Base-by-base conservation (phyloP, 352 stramenopile species). In the Hyaloperonospora brassicae region DNA sequence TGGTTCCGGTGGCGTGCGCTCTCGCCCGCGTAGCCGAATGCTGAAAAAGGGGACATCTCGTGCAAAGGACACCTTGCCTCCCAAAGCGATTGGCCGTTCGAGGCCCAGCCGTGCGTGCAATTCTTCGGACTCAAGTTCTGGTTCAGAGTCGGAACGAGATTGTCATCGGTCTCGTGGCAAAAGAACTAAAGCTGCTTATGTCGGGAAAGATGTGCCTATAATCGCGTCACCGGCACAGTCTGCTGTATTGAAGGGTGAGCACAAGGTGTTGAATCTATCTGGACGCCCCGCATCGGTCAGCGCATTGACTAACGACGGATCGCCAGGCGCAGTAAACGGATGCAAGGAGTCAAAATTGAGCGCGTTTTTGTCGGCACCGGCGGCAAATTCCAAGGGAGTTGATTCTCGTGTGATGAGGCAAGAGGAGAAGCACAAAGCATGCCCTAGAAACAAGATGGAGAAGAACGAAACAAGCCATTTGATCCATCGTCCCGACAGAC, bases 251-350 rank as follows among this genome's bases (percentile, higher is more conserved):
- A 69, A 72, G 35, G 61, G 61, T 27, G 61, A 72, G 44, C 57
- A 52, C 31, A 72, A 70, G 53, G 45, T 72, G 14, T 50, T 68
- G 50, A 64, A 72, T 30, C 41, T 72, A 30, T 63, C 55, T 21
- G 52, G 49, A 12, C 49, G 41, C 36, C 65, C 56, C 14, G 42
- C 49, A 3, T 64, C 63, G 2, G 45, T 61, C 17, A 55, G 17
- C 31, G 64, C 49, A 9, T 46, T 70, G 53, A 35, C 50, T 12
- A 66, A 49, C 30, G 47, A 53, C 23, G 52, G 57, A 2, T 52
- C 50, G 30, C 51, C 41, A 14, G 14, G 17, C 2, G 49, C 27
- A 2, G 45, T 57, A 25, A n/a, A 44, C 39, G 24, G 11, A 36
- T 46, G 61, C 11, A 25, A 54, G 6, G 12, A 22, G 24, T 31